Conservation (phyloP, 2,329 filamentous ascomycete genomes). For the Ophiostoma perfectum region DNA sequence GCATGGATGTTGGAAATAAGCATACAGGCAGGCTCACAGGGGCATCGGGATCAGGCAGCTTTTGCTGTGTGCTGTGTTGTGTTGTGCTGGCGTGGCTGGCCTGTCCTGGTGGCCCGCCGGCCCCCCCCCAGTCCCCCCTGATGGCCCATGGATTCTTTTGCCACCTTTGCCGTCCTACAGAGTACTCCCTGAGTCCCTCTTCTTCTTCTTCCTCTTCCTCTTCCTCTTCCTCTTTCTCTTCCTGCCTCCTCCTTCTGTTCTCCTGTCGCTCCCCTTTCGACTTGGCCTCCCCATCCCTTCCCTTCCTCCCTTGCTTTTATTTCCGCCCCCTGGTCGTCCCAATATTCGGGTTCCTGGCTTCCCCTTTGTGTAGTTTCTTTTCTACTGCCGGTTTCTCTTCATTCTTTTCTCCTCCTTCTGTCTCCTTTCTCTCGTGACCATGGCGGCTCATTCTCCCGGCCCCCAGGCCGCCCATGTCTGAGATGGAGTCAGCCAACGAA, state of each 20-base stretch:
- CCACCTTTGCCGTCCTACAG: background rate
- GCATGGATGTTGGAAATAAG: background rate
- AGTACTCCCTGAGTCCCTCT: background rate
- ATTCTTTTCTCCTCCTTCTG: background rate
- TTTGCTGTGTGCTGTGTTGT: background rate
- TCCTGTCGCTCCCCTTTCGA: too few relatives aligned
- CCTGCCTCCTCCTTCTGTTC: background rate
- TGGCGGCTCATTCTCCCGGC: background rate
- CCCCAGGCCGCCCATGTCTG: background rate
- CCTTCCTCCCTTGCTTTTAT: background rate
- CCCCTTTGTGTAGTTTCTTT: conserved; percentile 5
- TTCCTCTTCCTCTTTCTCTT: background rate
- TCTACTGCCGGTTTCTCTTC: background rate
- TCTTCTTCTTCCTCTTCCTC: background rate
- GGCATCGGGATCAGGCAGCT: background rate
- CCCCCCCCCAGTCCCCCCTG: background rate
- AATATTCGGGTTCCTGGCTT: conserved; percentile 10
- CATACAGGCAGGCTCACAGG: background rate
- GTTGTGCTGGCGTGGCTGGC: background rate
- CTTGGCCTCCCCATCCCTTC: background rate
- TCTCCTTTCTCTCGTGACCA: background rate
- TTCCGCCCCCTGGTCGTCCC: conserved; percentile 11
- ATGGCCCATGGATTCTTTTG: background rate
- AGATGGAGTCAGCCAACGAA: background rate
- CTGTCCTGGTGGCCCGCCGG: background rate